phyloP scores from a whole-genome alignment of 139 green algal species.

The Chlamydomonas incerta region DNA sequence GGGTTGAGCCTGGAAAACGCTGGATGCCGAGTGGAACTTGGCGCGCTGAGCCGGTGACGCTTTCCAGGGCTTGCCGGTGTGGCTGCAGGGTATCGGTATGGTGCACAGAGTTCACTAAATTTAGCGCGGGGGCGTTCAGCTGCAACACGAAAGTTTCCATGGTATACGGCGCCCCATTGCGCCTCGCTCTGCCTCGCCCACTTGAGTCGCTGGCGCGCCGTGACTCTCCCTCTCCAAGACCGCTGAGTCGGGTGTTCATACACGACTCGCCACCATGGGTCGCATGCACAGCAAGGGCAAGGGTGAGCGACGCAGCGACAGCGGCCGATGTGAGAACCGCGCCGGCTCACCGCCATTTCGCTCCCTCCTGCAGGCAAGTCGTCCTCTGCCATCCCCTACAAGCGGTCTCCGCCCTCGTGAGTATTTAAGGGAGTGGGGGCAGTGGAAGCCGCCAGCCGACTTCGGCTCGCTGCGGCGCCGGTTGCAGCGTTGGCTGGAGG shows the following conservation, averaged over 20 bases:
- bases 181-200: too few species aligned
- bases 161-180: too few species aligned
- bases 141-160: too few species aligned
- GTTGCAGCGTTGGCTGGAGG: too few species aligned
- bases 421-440: slow-evolving; percentile 76
- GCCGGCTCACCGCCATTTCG: neutral
- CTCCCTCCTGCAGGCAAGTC: slow-evolving; percentile 30
- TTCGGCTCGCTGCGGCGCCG: neutral
- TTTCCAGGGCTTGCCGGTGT: too few species aligned
- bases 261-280: slow-evolving; percentile 83
- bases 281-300: slow-evolving; percentile 95
- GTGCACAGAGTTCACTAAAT: too few species aligned
- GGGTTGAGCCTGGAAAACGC: too few species aligned
- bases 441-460: slow-evolving; percentile 64
- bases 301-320: slow-evolving; percentile 40
- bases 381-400: slow-evolving; percentile 96
- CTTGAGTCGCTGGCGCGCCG: neutral
- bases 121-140: too few species aligned
- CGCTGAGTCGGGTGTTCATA: slow-evolving; percentile 29
- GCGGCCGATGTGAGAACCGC: neutral
- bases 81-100: too few species aligned
- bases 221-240: slow-evolving; percentile 12
- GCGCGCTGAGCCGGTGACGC: too few species aligned
- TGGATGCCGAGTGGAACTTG: too few species aligned
- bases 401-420: slow-evolving; percentile 90